Evolutionary conservation across 2,329 filamentous ascomycete species (phyloP), one percentile per base, ranked within the genome.

Genomic region (Pyrenophora teres): DNA sequence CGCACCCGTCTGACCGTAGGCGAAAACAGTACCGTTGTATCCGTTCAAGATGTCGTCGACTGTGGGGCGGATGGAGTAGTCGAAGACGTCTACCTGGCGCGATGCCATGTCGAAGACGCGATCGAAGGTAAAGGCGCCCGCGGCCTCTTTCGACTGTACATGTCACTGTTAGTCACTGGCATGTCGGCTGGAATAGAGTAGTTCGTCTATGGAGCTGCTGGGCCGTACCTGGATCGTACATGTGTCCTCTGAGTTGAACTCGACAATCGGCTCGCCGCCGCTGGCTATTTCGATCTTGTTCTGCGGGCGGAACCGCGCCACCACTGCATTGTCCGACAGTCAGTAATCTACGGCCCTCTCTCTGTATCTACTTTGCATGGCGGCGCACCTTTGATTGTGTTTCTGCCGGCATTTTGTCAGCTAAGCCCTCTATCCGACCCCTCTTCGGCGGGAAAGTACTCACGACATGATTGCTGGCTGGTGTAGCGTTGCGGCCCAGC

Each of bases 21-120:
- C 94, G 69, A 99, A 97, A 64, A 99, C 93, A 12, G 93, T 97
- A 72, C 93, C 94, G 79, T 99, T 99, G 84, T 99, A 99, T 61
- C 94, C 94, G 77, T 97, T 96, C 62, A 99, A 83, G 64, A 99
- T 97, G 74, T 97, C 94, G 78, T 97, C 93, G 64, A 99, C 94
- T 16, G 94, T 97, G 21, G 90, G 85, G 60, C 89, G 87, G 75
- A 99, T 97, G 36, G 94, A 97, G 79, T 94, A 99, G 77, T 97
- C 90, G 79, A 99, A 99, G 69, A 99, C 92, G 77, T 97, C 92
- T 70, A 85, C 81, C 77, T 99, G 94, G 69, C 86, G 86, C 69
- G 90, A 94, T 76, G 83, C 81, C 90, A 96, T 97, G 74, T 90
- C 91, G 79, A 99, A 99, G 62, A 99, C 91, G 58, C 93, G 89